Percentiles rank a stretch among this genome's conserved stretches.
phyloP scores from a whole-genome alignment of 2,329 filamentous ascomycete species.

The Calonectria multiphialidica region DNA sequence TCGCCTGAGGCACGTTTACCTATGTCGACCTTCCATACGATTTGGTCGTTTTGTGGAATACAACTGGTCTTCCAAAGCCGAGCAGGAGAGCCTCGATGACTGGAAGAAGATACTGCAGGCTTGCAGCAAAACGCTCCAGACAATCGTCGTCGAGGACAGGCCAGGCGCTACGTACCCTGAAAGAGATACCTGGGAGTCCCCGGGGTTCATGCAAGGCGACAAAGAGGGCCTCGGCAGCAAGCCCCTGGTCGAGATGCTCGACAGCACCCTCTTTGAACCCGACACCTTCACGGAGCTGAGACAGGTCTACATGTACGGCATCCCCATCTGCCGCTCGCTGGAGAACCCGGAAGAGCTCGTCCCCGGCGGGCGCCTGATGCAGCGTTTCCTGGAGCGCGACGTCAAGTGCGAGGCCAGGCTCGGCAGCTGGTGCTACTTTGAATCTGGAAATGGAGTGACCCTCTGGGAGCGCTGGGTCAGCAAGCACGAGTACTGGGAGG shows the following conservation, averaged over 20 bases:
- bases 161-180: background rate
- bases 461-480: background rate
- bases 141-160: background rate
- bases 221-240: background rate
- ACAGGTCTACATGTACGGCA: slow-evolving; percentile 24
- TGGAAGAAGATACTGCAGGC: background rate
- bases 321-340: accelerated
- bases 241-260: background rate
- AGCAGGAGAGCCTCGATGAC: background rate
- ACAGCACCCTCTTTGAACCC: background rate
- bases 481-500: background rate
- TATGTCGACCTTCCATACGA: background rate
- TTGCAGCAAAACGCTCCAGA: background rate
- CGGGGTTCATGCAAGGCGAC: background rate
- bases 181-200: background rate
- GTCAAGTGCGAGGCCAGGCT: slow-evolving; percentile 23
- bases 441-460: background rate
- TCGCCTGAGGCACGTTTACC: background rate
- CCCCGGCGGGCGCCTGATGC: background rate
- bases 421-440: slow-evolving; percentile 29
- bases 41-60: background rate
- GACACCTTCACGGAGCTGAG: background rate
- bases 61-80: background rate
- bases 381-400: background rate
- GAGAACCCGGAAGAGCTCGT: background rate